phyloP scores from a whole-genome alignment of 306 rosid genomes.

The Morella rubra region DNA sequence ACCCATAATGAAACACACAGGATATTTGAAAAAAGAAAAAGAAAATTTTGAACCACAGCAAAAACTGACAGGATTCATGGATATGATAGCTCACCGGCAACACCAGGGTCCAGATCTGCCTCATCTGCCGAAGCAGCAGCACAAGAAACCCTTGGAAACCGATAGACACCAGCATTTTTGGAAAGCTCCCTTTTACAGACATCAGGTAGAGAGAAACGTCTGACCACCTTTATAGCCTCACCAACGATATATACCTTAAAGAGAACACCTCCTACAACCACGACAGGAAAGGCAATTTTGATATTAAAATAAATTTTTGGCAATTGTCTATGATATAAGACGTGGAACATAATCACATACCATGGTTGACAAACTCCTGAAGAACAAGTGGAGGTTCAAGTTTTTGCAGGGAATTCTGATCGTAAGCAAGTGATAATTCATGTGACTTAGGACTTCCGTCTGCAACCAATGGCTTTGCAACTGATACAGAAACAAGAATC shows the following conservation, averaged over 20 bases:
- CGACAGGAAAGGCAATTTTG: constrained; percentile 9
- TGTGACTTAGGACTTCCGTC: constrained; percentile 94
- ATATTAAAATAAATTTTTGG: constrained; percentile 9
- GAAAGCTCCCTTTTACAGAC: constrained; percentile 73
- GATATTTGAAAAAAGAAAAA: neutral
- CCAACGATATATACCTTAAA: constrained; percentile 91
- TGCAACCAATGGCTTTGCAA: constrained; percentile 91
- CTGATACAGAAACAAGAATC: constrained; percentile 44
- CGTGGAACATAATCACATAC: constrained; percentile 36
- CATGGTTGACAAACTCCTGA: constrained; percentile 93
- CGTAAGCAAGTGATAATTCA: constrained; percentile 83
- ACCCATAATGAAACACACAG: neutral
- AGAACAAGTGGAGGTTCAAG: constrained; percentile 93
- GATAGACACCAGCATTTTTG: constrained; percentile 62
- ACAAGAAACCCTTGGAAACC: constrained; percentile 86
- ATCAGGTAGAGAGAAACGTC: constrained; percentile 91
- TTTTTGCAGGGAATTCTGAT: constrained; percentile 69
- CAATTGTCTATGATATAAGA: constrained; percentile 10
- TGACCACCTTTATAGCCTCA: constrained; percentile 88
- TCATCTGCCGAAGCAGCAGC: constrained; percentile 98
- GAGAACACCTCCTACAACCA: constrained; percentile 76
- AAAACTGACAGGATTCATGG: neutral
- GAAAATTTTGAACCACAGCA: neutral
- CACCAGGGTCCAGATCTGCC: constrained; percentile 82
- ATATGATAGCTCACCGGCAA: constrained; percentile 61